phyloP scores from a whole-genome alignment of 805 yeast genomes.

The Spencermartinsiella europaea region DNA sequence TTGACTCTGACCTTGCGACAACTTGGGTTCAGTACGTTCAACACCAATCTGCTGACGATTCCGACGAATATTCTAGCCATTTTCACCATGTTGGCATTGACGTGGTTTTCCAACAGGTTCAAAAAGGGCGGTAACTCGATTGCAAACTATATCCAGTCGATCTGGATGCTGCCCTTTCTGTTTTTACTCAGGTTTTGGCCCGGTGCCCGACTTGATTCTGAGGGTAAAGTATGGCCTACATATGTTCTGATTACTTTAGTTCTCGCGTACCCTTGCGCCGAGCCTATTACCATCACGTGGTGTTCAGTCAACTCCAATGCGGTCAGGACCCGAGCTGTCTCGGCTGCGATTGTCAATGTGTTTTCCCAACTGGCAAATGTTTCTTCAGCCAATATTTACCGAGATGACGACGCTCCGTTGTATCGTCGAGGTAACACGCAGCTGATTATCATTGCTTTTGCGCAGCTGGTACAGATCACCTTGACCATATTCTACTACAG shows the following conservation, averaged over 20 bases:
- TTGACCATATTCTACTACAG: constrained; percentile 33
- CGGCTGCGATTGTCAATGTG: constrained; percentile 61
- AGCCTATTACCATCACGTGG: constrained; percentile 54
- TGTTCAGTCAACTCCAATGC: constrained; percentile 57
- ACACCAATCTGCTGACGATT: constrained; percentile 47
- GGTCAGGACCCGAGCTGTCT: constrained; percentile 56
- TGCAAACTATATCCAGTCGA: constrained; percentile 27
- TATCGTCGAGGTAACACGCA: constrained; percentile 53
- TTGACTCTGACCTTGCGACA: constrained; percentile 44
- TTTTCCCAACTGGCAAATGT: constrained; percentile 55
- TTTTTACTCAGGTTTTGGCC: constrained; percentile 38
- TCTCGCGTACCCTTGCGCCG: constrained; percentile 34
- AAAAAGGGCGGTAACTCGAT: constrained; percentile 25
- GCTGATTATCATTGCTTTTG: constrained; percentile 20
- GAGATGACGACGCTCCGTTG: constrained; percentile 50
- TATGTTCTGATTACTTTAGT: constrained; percentile 30
- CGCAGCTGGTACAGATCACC: constrained; percentile 1
- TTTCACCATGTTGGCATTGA: constrained; percentile 23
- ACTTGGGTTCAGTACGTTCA: constrained; percentile 49
- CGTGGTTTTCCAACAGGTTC: constrained; percentile 25
- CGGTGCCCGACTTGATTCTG: constrained; percentile 25
- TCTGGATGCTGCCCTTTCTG: constrained; percentile 34
- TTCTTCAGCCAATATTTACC: constrained; percentile 50
- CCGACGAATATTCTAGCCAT: constrained; percentile 16
- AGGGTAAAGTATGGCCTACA: constrained; percentile 39